phyloP scores from a whole-genome alignment of 2,329 filamentous ascomycete species.

The Verticillium albo-atrum region DNA sequence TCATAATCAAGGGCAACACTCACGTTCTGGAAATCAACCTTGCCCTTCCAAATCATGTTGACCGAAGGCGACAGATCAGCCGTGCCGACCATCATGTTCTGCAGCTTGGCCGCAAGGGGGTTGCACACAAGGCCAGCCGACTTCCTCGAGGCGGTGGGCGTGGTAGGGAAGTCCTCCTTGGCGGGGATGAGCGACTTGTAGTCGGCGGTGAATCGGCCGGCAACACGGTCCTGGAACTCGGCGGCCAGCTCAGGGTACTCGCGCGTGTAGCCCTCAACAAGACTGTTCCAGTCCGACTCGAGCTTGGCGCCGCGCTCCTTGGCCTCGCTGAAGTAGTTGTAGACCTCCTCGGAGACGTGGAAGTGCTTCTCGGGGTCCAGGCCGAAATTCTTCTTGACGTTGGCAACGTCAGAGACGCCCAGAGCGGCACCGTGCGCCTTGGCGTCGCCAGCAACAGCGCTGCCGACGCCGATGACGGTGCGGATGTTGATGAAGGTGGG shows the following conservation, averaged over 20 bases:
- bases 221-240: constrained; percentile 42
- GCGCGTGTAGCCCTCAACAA: constrained; percentile 35
- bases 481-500: constrained; percentile 54
- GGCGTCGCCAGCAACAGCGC: constrained; percentile 38
- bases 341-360: constrained; percentile 41
- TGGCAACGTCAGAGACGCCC: constrained; percentile 44
- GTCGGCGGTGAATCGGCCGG: constrained; percentile 40
- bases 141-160: constrained; percentile 44
- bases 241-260: constrained; percentile 43
- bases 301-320: constrained; percentile 36
- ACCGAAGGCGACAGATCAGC: constrained; percentile 49
- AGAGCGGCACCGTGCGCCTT: constrained; percentile 55
- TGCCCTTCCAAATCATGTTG: constrained; percentile 51
- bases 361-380: constrained; percentile 26
- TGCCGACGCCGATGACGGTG: constrained; percentile 52
- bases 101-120: constrained; percentile 41
- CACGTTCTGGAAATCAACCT: constrained; percentile 43
- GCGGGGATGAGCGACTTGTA: constrained; percentile 45
- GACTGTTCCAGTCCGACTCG: constrained; percentile 40
- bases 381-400: constrained; percentile 25
- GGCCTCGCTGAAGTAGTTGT: constrained; percentile 44
- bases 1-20: constrained; percentile 9
- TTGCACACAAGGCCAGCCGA: constrained; percentile 45
- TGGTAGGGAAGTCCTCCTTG: constrained; percentile 36
- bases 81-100: constrained; percentile 48